Evolutionary conservation across 768 basidiomycete species (phyloP).

Genomic region (Lentinula guzmanii): DNA sequence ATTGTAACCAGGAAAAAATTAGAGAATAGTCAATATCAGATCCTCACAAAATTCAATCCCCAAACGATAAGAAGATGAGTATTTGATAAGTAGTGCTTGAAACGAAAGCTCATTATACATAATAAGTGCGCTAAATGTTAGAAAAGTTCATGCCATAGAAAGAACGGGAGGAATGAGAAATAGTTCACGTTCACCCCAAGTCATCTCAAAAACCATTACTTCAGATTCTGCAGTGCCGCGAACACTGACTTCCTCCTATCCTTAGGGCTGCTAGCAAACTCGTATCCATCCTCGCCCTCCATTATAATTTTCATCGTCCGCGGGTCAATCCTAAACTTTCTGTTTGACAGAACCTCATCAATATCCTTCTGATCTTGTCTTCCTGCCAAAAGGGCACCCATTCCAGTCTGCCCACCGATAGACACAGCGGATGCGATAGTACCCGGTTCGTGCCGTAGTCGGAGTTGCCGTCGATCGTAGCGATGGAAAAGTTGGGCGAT

Average conservation of each 20-base stretch:
- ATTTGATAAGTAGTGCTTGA: too few relatives aligned
- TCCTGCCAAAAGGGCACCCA: constrained; percentile 36
- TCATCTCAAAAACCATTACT: background rate
- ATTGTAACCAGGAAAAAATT: too few relatives aligned
- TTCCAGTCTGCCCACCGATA: constrained; percentile 44
- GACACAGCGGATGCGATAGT: constrained; percentile 54
- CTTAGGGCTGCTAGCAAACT: constrained; percentile 27
- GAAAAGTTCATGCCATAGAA: background rate
- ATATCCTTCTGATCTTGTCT: constrained; percentile 21
- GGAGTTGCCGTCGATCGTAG: constrained; percentile 34
- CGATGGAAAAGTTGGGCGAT: constrained; percentile 44
- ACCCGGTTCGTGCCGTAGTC: constrained; percentile 41
- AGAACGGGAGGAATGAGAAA: background rate
- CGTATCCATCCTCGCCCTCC: constrained; percentile 47
- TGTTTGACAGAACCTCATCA: constrained; percentile 31
- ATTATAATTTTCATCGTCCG: constrained; percentile 45
- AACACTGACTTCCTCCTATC: constrained; percentile 28
- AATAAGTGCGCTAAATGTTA: too few relatives aligned
- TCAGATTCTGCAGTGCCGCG: background rate
- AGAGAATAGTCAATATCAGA: too few relatives aligned
- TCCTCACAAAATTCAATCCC: too few relatives aligned
- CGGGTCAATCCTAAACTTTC: constrained; percentile 46
- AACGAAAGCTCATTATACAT: too few relatives aligned
- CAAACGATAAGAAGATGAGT: background rate
- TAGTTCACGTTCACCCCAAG: too few relatives aligned